Evolutionary conservation across 1,284 basidiomycete species (phyloP).

Genomic region (Amylostereum chailletii): DNA sequence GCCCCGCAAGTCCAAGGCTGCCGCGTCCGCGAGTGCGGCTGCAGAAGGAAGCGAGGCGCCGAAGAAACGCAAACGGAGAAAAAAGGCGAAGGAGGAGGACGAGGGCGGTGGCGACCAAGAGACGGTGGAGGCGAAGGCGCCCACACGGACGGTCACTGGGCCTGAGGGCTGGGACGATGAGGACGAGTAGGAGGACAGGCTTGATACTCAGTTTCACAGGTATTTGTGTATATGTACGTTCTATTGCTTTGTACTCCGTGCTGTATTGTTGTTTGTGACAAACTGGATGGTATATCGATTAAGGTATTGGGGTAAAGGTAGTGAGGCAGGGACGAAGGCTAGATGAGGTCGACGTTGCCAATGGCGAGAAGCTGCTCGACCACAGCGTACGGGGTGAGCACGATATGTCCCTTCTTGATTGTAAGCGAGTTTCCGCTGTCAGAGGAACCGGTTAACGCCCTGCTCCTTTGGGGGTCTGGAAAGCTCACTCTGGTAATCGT

Average conservation of each 20-base stretch:
- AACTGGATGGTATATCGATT: not conserved
- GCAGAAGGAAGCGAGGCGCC: slow-evolving; percentile 6
- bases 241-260: not conserved
- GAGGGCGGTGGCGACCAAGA: slow-evolving; percentile 13
- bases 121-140: slow-evolving; percentile 7
- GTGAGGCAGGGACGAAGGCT: not conserved
- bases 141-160: not conserved
- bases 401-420: slow-evolving; percentile 64
- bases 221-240: not conserved
- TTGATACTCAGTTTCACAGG: not conserved
- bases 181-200: slow-evolving; percentile 9
- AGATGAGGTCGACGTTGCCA: slow-evolving; percentile 69
- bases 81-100: slow-evolving; percentile 18
- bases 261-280: slow-evolving; percentile 6
- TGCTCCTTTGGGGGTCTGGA: slow-evolving; percentile 1
- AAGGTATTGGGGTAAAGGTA: too few species aligned
- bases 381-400: slow-evolving; percentile 58
- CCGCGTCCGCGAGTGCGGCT: slow-evolving; percentile 19
- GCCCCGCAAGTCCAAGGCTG: slow-evolving; percentile 44
- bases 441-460: not conserved
- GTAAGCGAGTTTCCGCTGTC: slow-evolving; percentile 51
- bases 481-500: slow-evolving; percentile 60
- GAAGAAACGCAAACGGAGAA: slow-evolving; percentile 19
- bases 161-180: slow-evolving; percentile 11
- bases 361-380: slow-evolving; percentile 62